Percentiles rank a stretch among this genome's conserved stretches.
Conservation (phyloP, 495 filamentous ascomycete species). For the Talaromyces liani region DNA sequence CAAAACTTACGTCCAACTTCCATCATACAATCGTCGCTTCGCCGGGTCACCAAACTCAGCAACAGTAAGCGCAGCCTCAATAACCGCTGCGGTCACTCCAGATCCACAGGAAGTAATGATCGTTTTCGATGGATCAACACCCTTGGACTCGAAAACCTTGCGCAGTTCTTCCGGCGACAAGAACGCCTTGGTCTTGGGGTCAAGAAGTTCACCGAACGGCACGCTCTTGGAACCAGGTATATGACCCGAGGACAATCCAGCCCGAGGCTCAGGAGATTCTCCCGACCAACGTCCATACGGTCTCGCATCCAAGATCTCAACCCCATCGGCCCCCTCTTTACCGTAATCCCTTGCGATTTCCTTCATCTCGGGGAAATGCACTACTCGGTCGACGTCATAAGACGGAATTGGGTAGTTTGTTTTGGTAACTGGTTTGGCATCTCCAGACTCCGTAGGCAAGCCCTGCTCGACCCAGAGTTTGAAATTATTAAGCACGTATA, state of each 20-base stretch:
- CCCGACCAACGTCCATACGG: conserved; percentile 74
- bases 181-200: conserved; percentile 74
- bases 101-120: conserved; percentile 90
- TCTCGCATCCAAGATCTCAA: conserved; percentile 89
- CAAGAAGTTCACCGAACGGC: conserved; percentile 70
- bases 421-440: conserved; percentile 49
- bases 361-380: conserved; percentile 72
- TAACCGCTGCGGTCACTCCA: conserved; percentile 86
- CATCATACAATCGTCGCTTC: conserved; percentile 80
- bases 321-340: conserved; percentile 69
- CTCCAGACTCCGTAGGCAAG: conserved; percentile 70
- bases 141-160: conserved; percentile 67
- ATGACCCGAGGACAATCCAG: conserved; percentile 83
- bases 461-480: conserved; percentile 78
- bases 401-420: conserved; percentile 50
- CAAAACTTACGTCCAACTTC: conserved; percentile 84
- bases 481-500: conserved; percentile 93
- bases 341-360: conserved; percentile 65
- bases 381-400: conserved; percentile 48
- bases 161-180: conserved; percentile 63
- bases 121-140: conserved; percentile 71
- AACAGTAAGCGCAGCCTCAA: conserved; percentile 78
- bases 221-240: conserved; percentile 83
- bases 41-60: conserved; percentile 64
- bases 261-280: conserved; percentile 76